Conservation (phyloP, 192 early-diverging fungal genomes). For the Cetraspora pellucida region DNA sequence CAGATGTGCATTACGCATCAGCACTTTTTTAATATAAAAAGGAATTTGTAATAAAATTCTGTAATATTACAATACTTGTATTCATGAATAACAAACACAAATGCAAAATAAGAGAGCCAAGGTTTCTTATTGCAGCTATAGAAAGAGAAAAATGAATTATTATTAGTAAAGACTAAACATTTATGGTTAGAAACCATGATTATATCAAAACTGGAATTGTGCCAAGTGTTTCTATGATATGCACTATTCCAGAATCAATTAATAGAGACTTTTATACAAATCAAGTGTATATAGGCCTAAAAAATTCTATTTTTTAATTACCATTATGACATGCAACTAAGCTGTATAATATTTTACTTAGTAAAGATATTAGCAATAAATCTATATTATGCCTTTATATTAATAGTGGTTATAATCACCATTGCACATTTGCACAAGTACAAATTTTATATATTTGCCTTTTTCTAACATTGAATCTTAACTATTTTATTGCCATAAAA, state of each 20-base stretch:
- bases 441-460: not conserved
- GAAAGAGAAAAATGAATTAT: not conserved
- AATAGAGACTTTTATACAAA: not conserved
- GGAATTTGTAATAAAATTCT: not conserved
- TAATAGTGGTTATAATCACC: not conserved
- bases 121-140: not conserved
- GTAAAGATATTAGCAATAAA: not conserved
- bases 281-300: not conserved
- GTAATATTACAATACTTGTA: too few relatives aligned
- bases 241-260: not conserved
- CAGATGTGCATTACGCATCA: not conserved
- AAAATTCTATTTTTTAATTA: not conserved
- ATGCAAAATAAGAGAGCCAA: not conserved
- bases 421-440: not conserved
- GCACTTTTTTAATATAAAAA: not conserved
- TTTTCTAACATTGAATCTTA: too few relatives aligned
- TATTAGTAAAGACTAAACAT: not conserved
- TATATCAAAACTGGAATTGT: not conserved
- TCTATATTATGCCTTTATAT: not conserved
- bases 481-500: not conserved
- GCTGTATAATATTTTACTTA: not conserved
- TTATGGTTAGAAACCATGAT: not conserved
- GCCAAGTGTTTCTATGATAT: not conserved
- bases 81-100: too few relatives aligned
- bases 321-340: not conserved